Conservation (phyloP, 2,329 filamentous ascomycete species). For the Exserohilum turcica region DNA sequence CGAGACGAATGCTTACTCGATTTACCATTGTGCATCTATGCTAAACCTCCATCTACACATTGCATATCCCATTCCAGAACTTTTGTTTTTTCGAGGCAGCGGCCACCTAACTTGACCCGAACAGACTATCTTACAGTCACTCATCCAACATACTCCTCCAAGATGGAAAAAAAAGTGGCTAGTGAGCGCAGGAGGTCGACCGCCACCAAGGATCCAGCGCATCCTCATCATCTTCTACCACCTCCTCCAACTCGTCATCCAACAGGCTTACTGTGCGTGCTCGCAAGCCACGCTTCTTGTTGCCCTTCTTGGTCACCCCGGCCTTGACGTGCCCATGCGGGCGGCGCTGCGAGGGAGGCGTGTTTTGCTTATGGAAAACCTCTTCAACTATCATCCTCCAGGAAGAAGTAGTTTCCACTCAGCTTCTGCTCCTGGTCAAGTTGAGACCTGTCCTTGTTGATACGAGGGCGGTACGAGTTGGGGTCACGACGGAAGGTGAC, state of each 20-base stretch:
- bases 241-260: slow-evolving; percentile 61
- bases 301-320: slow-evolving; percentile 45
- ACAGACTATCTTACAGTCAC: slow-evolving; percentile 11
- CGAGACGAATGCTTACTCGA: neutral
- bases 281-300: slow-evolving; percentile 42
- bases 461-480: slow-evolving; percentile 92
- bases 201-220: slow-evolving; percentile 61
- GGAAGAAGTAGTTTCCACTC: slow-evolving; percentile 94
- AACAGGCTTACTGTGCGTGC: slow-evolving; percentile 43
- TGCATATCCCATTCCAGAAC: neutral
- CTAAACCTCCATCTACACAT: neutral
- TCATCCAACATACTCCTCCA: neutral
- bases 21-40: neutral
- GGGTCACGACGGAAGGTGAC: slow-evolving; percentile 99
- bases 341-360: slow-evolving; percentile 41
- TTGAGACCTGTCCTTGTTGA: slow-evolving; percentile 96
- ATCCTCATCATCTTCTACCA: slow-evolving; percentile 68
- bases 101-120: slow-evolving; percentile 64
- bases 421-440: slow-evolving; percentile 98
- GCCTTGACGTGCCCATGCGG: slow-evolving; percentile 50
- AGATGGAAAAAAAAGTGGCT: neutral
- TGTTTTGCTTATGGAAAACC: slow-evolving; percentile 59
- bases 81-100: slow-evolving; percentile 17
- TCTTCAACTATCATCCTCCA: slow-evolving; percentile 83
- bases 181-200: slow-evolving; percentile 65